These are phyloP conservation scores for Funneliformis mosseae DNA, from an alignment of 192 early-diverging fungal species.

Conservation along the genomic window DNA sequence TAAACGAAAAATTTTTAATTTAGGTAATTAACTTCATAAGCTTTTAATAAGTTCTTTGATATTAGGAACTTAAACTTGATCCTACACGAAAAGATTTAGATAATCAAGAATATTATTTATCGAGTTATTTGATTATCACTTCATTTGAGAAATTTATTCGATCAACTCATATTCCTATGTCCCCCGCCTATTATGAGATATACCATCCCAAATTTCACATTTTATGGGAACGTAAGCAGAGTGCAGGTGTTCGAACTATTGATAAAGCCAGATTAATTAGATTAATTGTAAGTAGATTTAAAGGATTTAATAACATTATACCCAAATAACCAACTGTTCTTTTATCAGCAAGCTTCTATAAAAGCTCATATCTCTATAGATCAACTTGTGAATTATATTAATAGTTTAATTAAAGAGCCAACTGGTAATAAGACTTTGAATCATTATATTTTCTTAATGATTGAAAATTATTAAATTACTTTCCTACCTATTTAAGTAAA, in stretches of 20 bases:
- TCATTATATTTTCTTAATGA: not conserved
- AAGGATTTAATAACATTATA: not conserved
- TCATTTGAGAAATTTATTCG: slow-evolving; percentile 8
- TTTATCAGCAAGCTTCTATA: not conserved
- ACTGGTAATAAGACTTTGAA: not conserved
- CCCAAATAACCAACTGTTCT: not conserved
- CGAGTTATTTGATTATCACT: not conserved
- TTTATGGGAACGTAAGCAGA: slow-evolving; percentile 1
- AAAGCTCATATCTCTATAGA: not conserved
- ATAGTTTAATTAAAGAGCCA: not conserved
- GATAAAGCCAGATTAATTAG: not conserved
- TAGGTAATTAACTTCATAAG: not conserved
- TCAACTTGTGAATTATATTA: not conserved
- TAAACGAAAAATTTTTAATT: not conserved
- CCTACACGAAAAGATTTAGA: not conserved
- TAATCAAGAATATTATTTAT: slow-evolving; percentile 1
- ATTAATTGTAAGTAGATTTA: slow-evolving; percentile 12
- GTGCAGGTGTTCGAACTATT: not conserved
- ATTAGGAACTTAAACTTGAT: slow-evolving; percentile 3
- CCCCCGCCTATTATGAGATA: slow-evolving; percentile 4
- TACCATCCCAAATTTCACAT: slow-evolving; percentile 9
- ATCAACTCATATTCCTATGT: slow-evolving; percentile 3
- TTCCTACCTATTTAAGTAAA: not conserved
- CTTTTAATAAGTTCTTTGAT: not conserved
- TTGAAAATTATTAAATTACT: not conserved